Evolutionary conservation across 2,329 filamentous ascomycete species (phyloP).

Genomic region (Sarocladiaceae sp.): DNA sequence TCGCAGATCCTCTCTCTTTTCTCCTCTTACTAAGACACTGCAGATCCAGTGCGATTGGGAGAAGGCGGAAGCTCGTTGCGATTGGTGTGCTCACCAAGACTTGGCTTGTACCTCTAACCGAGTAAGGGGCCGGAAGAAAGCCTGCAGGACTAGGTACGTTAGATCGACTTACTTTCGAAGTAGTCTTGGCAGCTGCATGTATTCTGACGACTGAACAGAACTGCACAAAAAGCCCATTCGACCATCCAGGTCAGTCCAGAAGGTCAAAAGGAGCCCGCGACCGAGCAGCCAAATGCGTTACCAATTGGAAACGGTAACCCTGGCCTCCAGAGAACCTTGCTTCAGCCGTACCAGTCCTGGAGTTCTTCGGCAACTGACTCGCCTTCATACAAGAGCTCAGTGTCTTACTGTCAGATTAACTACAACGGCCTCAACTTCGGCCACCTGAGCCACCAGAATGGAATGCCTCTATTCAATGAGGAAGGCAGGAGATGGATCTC

Average conservation of each 20-base stretch:
- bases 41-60: constrained; percentile 11
- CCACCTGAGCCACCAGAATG: constrained; percentile 1
- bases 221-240: background rate
- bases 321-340: background rate
- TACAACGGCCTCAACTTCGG: constrained; percentile 3
- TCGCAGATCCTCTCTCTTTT: too few species aligned
- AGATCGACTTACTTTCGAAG: background rate
- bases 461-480: constrained; percentile 1
- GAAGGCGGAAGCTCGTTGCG: background rate
- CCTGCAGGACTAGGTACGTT: background rate
- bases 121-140: background rate
- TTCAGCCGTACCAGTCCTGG: background rate
- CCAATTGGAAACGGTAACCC: background rate
- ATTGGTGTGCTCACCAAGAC: constrained; percentile 11
- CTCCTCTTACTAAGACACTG: background rate
- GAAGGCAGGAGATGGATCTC: constrained; percentile 4
- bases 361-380: background rate
- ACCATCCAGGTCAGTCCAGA: background rate
- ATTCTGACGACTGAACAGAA: background rate
- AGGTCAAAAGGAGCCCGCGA: background rate
- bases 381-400: background rate
- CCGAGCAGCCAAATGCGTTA: background rate
- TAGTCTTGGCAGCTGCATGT: background rate
- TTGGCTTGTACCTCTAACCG: constrained; percentile 10
- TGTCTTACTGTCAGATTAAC: background rate